Conservation (phyloP, 306 rosid species). For the Vigna angularis region DNA sequence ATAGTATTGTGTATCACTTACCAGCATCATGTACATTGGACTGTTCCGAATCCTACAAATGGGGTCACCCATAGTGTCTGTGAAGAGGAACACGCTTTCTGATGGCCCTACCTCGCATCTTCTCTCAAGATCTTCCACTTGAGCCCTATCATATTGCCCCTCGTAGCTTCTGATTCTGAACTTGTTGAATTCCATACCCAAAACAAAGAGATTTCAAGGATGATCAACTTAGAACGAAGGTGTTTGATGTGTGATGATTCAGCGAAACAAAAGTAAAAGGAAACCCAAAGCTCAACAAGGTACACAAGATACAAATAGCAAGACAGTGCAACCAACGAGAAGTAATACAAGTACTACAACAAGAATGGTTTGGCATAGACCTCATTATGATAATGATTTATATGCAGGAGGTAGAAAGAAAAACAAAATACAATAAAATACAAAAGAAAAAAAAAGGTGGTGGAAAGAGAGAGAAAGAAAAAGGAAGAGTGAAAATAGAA, state of each 20-base stretch:
- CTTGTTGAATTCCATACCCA: constrained; percentile 55
- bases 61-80: constrained; percentile 96
- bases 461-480: constrained; percentile 32
- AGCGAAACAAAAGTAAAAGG: constrained; percentile 39
- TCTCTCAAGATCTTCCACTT: constrained; percentile 83
- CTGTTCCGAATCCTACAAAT: constrained; percentile 93
- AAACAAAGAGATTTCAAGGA: not conserved
- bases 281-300: constrained; percentile 33
- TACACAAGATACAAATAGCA: constrained; percentile 40
- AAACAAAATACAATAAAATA: not conserved
- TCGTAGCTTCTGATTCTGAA: constrained; percentile 73
- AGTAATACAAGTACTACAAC: constrained; percentile 31
- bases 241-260: not conserved
- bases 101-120: constrained; percentile 85
- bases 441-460: not conserved
- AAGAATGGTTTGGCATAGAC: constrained; percentile 51
- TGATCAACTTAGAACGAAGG: constrained; percentile 15
- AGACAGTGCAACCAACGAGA: constrained; percentile 40
- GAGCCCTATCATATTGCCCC: constrained; percentile 61
- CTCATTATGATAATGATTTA: constrained; percentile 52
- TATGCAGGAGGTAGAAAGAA: constrained; percentile 43
- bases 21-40: constrained; percentile 94
- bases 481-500: not conserved
- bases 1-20: constrained; percentile 40
- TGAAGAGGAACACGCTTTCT: constrained; percentile 79